These are phyloP conservation scores for Claviceps africana DNA, from an alignment of 2,329 filamentous ascomycete species.

Conservation along the genomic window DNA sequence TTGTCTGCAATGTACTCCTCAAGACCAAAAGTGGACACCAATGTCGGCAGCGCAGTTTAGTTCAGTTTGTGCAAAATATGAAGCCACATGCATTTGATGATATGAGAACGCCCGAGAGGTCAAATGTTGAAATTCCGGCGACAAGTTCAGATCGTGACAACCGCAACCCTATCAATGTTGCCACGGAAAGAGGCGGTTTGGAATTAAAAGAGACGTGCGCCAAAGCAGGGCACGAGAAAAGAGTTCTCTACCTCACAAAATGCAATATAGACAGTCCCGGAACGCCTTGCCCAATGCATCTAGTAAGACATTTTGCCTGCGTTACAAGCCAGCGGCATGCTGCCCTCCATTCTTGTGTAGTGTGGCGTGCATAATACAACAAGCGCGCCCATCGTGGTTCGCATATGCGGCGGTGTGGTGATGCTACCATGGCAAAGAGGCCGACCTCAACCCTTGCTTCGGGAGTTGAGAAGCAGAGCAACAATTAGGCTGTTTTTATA, in stretches of 20 bases:
- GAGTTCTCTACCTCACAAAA: constrained; percentile 9
- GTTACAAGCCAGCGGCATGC: background rate
- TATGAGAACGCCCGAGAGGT: background rate
- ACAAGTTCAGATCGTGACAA: too few relatives aligned
- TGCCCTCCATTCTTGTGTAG: background rate
- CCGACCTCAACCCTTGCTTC: constrained; percentile 46
- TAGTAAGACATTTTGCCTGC: constrained; percentile 7
- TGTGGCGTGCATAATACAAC: background rate
- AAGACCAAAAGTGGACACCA: background rate
- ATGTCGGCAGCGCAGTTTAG: background rate
- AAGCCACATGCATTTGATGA: background rate
- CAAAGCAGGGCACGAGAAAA: background rate
- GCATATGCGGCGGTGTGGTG: background rate
- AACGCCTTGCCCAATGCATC: constrained; percentile 26
- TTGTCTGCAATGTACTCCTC: background rate
- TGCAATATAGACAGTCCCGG: constrained; percentile 21
- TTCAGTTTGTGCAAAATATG: background rate
- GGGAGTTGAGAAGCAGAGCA: constrained; percentile 83
- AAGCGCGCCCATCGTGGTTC: background rate
- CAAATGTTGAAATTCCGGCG: too few relatives aligned
- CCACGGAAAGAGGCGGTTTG: too few relatives aligned
- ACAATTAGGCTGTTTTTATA: constrained; percentile 59
- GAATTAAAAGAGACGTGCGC: background rate
- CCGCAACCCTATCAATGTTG: too few relatives aligned
- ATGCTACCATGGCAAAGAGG: background rate